Evolutionary conservation across 352 stramenopile genomes (phyloP), one percentile per base, ranked within the genome.

Genomic region (Phytopythium sindhum): DNA sequence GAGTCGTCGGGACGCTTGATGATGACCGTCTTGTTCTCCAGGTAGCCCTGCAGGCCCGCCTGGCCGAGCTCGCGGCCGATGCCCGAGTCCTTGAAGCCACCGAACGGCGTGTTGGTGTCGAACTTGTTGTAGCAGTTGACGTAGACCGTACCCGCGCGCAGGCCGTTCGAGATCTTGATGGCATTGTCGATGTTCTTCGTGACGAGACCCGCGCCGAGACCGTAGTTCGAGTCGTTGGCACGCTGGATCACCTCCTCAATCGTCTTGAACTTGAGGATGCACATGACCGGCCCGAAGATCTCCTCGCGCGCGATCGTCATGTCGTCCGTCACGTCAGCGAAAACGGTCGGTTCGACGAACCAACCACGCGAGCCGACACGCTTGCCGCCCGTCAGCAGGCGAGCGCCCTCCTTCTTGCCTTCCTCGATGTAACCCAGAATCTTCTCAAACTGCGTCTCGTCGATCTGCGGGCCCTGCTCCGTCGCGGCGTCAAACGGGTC

Each of bases 71-170:
- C 84, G 23, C 85, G 78, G 61, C 85, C 85, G 47, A 90, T 68
- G 37, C 85, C 85, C 41, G 77, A 89, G 67, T 90, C 72, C 80
- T 91, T 90, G 73, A 76, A 89, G 50, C 85, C 85, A 33, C 85
- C 85, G 48, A 91, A 93, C 17, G 80, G 77, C 63, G 94, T 89
- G 60, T 80, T 77, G 21, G 69, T 70, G 58, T 93, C 89, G 31
- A 93, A 92, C 19, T 96, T 61, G 51, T 97, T 80, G 74, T 98
- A 98, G 72, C 83, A 96, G 80, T 98, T 99, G n/a, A 98, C 83
- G 67, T 94, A 96, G 31, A 98, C 89, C 23, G 97, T 97, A 41
- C 95, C 95, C 59, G 81, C 82, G 59, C 97, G 84, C n/a, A 99
- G 78, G 2, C 67, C 76, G 59, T 95, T 86, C 55, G 90, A 83